Evolutionary conservation across 2,329 filamentous ascomycete species (phyloP).

Genomic region (Diaporthe batatas): DNA sequence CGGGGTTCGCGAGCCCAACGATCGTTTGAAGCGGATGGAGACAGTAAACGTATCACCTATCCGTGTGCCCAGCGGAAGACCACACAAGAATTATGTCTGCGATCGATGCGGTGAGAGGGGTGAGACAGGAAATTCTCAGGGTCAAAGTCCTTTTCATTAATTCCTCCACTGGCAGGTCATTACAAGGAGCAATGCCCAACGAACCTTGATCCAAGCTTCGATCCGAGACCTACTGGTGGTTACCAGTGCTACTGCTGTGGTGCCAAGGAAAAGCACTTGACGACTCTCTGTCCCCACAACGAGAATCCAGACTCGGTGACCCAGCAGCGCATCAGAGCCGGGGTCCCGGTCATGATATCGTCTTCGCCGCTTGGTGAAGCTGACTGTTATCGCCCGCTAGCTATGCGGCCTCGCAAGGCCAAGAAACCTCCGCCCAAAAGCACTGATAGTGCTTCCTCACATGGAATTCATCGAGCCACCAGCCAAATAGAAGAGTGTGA

Average conservation of each 20-base stretch:
- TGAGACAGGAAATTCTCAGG: constrained; percentile 43
- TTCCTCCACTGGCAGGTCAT: constrained; percentile 52
- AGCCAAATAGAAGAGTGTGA: not conserved
- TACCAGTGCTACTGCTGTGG: constrained; percentile 55
- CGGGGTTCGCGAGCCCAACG: not conserved
- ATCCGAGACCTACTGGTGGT: constrained; percentile 47
- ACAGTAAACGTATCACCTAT: not conserved
- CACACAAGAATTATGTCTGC: constrained; percentile 48
- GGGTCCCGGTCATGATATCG: not conserved
- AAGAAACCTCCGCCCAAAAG: not conserved
- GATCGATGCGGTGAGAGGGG: constrained; percentile 51
- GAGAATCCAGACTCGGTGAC: constrained; percentile 50
- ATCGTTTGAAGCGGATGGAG: not conserved
- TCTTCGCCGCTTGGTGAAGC: not conserved
- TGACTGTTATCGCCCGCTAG: constrained; percentile 1
- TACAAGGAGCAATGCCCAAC: constrained; percentile 56
- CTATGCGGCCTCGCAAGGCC: not conserved
- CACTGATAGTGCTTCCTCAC: constrained; percentile 5
- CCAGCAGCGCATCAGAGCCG: constrained; percentile 48
- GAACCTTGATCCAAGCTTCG: constrained; percentile 55
- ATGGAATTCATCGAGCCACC: constrained; percentile 40
- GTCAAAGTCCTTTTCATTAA: not conserved
- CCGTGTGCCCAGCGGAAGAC: constrained; percentile 1
- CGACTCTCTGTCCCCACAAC: constrained; percentile 55
- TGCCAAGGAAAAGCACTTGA: constrained; percentile 52